A percentile compares a stretch with the other conserved stretches of the same genome.
These are phyloP conservation scores for Neofusicoccum ribis DNA, from an alignment of 2,329 filamentous ascomycete genomes.

Conservation along the genomic window DNA sequence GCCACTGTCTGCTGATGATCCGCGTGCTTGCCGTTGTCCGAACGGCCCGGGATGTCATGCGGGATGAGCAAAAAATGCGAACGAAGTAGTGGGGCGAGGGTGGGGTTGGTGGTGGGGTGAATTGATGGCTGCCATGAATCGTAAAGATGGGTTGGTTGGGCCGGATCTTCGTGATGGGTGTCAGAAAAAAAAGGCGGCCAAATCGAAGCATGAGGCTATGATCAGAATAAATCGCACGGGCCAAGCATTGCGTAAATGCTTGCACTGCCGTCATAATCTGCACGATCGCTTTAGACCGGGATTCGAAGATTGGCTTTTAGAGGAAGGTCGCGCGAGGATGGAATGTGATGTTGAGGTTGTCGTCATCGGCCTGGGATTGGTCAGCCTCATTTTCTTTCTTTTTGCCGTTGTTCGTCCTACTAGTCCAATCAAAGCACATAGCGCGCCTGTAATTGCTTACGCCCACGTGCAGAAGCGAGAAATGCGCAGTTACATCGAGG, in stretches of 20 bases:
- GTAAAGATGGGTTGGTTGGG: not conserved
- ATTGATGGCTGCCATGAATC: constrained; percentile 10
- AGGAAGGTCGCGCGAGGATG: constrained; percentile 1
- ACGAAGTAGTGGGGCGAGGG: not conserved
- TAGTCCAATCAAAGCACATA: not conserved
- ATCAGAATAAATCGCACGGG: not conserved
- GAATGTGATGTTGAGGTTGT: not conserved
- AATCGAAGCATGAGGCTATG: not conserved
- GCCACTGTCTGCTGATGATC: not conserved
- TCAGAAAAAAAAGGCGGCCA: not conserved
- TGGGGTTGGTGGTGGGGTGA: constrained; percentile 8
- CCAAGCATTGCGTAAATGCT: not conserved
- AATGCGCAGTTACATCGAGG: not conserved
- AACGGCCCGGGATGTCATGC: not conserved
- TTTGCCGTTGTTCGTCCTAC: not conserved
- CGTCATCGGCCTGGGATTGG: constrained; percentile 5
- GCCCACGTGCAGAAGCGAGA: not conserved
- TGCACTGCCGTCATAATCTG: not conserved
- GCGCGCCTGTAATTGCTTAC: not conserved
- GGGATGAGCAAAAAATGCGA: constrained; percentile 3
- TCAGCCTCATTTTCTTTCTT: not conserved
- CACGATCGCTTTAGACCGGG: not conserved
- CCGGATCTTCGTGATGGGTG: not conserved
- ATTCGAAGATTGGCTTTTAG: not conserved
- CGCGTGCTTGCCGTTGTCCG: not conserved